These are phyloP conservation scores for Colletotrichum euphorbiae DNA, from an alignment of 2,329 filamentous ascomycete genomes.

Conservation along the genomic window DNA sequence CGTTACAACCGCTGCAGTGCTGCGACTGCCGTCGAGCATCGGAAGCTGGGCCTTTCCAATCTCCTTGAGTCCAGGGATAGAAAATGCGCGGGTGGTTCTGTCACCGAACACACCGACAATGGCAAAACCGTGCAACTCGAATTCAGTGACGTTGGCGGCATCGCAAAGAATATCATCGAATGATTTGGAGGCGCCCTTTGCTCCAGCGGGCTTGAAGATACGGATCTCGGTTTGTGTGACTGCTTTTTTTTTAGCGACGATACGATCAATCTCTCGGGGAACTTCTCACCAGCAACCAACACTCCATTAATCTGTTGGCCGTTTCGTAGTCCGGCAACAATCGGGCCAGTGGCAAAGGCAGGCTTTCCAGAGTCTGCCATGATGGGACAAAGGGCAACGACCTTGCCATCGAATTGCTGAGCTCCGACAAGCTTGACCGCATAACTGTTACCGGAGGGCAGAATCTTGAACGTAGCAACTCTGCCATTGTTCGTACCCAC, in stretches of 20 bases:
- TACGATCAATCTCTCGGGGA: not conserved
- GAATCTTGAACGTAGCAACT: conserved; percentile 88
- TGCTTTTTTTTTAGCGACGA: conserved; percentile 54
- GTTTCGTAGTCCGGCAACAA: conserved; percentile 80
- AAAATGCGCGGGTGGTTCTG: conserved; percentile 81
- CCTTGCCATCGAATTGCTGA: conserved; percentile 71
- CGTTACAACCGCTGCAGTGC: conserved; percentile 76
- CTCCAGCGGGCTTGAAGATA: conserved; percentile 85
- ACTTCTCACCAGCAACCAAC: conserved; percentile 75
- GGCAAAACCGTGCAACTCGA: conserved; percentile 80
- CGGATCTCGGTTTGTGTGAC: conserved; percentile 78
- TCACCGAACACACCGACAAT: conserved; percentile 89
- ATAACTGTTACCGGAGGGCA: conserved; percentile 81
- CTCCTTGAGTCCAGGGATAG: conserved; percentile 89
- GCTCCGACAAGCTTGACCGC: conserved; percentile 78
- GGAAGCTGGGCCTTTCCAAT: conserved; percentile 76
- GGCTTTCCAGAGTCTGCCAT: conserved; percentile 80
- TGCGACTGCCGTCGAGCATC: conserved; percentile 79
- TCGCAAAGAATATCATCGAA: conserved; percentile 89
- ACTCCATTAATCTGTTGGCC: conserved; percentile 83
- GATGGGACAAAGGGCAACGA: conserved; percentile 85
- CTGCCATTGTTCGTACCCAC: conserved; percentile 89
- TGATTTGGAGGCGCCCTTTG: conserved; percentile 91
- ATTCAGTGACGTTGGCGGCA: conserved; percentile 79
- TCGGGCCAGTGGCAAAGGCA: conserved; percentile 78